These are phyloP conservation scores for Fusarium armeniacum DNA, from an alignment of 2,329 filamentous ascomycete genomes.

Conservation along the genomic window DNA sequence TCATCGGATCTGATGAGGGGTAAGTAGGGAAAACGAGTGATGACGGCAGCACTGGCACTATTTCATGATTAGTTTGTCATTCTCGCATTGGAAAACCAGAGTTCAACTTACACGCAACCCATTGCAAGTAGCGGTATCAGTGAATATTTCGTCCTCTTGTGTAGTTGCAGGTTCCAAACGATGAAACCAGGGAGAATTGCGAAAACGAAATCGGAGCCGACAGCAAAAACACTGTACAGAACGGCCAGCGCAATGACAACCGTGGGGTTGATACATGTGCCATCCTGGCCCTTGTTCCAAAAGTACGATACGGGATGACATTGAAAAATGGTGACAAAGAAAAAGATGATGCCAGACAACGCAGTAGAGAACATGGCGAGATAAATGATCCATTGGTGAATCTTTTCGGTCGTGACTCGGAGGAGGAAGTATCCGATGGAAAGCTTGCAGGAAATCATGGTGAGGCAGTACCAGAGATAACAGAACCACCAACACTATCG, in stretches of 20 bases:
- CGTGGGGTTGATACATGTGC: constrained; percentile 51
- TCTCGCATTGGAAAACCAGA: rapidly evolving
- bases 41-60: constrained; percentile 58
- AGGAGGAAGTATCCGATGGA: constrained; percentile 56
- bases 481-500: constrained; percentile 51
- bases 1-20: constrained; percentile 53
- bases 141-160: constrained; percentile 61
- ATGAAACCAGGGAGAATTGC: constrained; percentile 66
- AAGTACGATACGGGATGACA: constrained; percentile 50
- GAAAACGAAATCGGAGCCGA: constrained; percentile 62
- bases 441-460: constrained; percentile 52
- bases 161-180: constrained; percentile 67
- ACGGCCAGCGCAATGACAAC: constrained; percentile 64
- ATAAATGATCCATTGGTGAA: constrained; percentile 48
- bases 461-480: constrained; percentile 48
- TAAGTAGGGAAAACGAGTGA: constrained; percentile 56
- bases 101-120: constrained; percentile 61
- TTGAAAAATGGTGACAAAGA: constrained; percentile 53
- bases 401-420: constrained; percentile 48
- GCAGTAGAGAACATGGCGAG: constrained; percentile 49
- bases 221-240: constrained; percentile 62
- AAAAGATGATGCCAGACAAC: constrained; percentile 51
- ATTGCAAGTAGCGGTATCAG: constrained; percentile 66
- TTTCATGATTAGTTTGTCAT: not conserved
- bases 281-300: constrained; percentile 47